Percentiles rank a stretch among this genome's conserved stretches.
Conservation (phyloP, 139 green algal species). For the Micractinium sp. region DNA sequence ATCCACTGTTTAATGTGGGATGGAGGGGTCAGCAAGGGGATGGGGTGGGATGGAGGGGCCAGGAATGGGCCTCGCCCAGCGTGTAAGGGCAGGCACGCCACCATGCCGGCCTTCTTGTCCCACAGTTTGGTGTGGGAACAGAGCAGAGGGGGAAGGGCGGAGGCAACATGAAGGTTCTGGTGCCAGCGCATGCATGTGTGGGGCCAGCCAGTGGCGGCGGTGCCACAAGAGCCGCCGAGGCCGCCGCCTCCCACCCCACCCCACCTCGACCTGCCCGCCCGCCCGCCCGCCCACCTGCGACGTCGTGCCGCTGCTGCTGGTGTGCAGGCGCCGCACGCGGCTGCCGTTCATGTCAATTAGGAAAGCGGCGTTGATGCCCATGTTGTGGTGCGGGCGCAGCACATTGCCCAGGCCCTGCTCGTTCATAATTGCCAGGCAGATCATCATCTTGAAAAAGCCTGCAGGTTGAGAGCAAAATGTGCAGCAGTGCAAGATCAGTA, state of each 20-base stretch:
- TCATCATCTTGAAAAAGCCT: slow-evolving; percentile 14
- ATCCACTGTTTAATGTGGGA: too few relatives aligned
- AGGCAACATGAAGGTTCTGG: too few relatives aligned
- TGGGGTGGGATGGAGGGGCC: too few relatives aligned
- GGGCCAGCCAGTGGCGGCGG: too few relatives aligned
- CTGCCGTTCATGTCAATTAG: slow-evolving; percentile 36
- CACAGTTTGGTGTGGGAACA: too few relatives aligned
- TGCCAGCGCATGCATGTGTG: too few relatives aligned
- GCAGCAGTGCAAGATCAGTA: background rate
- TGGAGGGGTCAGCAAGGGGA: too few relatives aligned
- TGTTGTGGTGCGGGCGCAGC: background rate
- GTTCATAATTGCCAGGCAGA: slow-evolving; percentile 38
- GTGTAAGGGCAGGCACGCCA: too few relatives aligned
- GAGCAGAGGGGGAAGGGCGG: too few relatives aligned
- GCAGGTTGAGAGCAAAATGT: background rate
- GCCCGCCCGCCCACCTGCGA: background rate
- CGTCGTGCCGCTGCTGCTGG: background rate
- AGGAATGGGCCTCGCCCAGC: too few relatives aligned
- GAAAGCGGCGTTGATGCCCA: slow-evolving; percentile 1
- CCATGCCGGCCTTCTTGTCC: too few relatives aligned
- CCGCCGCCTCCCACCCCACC: background rate
- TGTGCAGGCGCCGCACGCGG: background rate
- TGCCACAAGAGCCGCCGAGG: background rate
- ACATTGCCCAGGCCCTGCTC: slow-evolving; percentile 12
- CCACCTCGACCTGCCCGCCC: background rate